Base-by-base conservation (phyloP, 2,329 filamentous ascomycete species). In the Gnomoniopsis smithogilvyi region DNA sequence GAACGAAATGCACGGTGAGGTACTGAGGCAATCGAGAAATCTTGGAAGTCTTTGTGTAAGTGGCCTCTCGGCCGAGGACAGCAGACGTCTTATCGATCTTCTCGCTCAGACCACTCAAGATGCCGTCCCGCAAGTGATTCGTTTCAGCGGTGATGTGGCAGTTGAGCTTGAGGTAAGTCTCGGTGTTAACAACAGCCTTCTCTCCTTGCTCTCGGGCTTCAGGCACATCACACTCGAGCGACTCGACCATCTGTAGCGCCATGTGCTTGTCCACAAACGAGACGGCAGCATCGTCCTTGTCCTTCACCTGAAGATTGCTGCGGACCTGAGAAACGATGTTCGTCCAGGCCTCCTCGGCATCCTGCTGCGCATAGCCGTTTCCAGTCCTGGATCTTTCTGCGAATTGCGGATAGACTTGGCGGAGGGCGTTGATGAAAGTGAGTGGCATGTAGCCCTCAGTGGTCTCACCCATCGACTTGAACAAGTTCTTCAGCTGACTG, bases 321-420 rank as follows among this genome's bases (percentile, higher is more conserved):
- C 89, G 86, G 41, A 99, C 77, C 69, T 94, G 90, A 48, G 89
- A 86, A 6, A 99, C 78, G 62, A 99, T 96, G 71, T 98, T 94
- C 21, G 94, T 95, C 92, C 94, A 99, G 50, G 94, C 95, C 74
- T 99, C 95, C 74, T 99, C 95, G 1, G 95, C 95, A 77, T 99
- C 95, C 75, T 99, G 95, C 75, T 99, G 95, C n/a, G 95, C 93
- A 70, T 89, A 98, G 7, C 91, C 92, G 59, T 88, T 81, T 22
- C 91, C 90, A 34, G 88, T 88, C 72, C 91, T 93, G 57, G 92
- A 86, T 68, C 86, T 89, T 76, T 99, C 92, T 12, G 92, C 92
- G 70, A 99, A 99, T 70, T 98, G 95, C 11, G 95, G 95, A 69
- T 91, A 97, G 1, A 87, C 82, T 30, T 80, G 80, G 62, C 94